Percentiles rank a stretch among this genome's conserved stretches.
Conservation (phyloP, 1,139 yeast genomes). For the Kluyveromyces marxianus region DNA sequence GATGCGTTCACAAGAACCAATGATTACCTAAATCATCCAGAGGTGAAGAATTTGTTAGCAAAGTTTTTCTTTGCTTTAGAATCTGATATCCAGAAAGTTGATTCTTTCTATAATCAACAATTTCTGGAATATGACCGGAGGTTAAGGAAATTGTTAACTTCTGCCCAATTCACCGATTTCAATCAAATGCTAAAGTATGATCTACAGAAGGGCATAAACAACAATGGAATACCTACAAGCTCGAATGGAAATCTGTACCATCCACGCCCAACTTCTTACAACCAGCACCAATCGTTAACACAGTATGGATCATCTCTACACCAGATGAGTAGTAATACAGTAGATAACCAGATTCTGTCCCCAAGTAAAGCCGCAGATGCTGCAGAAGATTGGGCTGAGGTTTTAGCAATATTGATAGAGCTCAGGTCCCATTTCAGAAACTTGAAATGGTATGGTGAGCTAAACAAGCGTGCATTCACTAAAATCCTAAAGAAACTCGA, state of each 20-base stretch:
- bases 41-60: constrained; percentile 41
- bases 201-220: not conserved
- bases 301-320: not conserved
- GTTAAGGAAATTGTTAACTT: constrained; percentile 41
- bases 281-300: not conserved
- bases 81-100: constrained; percentile 74
- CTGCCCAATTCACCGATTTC: constrained; percentile 27
- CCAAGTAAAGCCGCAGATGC: constrained; percentile 15
- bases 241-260: constrained; percentile 6
- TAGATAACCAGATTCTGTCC: not conserved
- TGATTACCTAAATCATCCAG: constrained; percentile 31
- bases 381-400: constrained; percentile 72
- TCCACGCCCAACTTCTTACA: constrained; percentile 5
- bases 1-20: constrained; percentile 12
- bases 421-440: constrained; percentile 72
- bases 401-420: constrained; percentile 68
- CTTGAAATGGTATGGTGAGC: constrained; percentile 88
- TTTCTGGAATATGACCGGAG: constrained; percentile 68
- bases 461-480: constrained; percentile 82
- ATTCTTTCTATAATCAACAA: constrained; percentile 67
- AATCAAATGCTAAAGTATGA: constrained; percentile 6
- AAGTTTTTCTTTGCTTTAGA: constrained; percentile 76
- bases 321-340: not conserved
- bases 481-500: constrained; percentile 88
- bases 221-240: not conserved